These are phyloP conservation scores for Trifolium dubium DNA, from an alignment of 306 rosid species.

Conservation along the genomic window DNA sequence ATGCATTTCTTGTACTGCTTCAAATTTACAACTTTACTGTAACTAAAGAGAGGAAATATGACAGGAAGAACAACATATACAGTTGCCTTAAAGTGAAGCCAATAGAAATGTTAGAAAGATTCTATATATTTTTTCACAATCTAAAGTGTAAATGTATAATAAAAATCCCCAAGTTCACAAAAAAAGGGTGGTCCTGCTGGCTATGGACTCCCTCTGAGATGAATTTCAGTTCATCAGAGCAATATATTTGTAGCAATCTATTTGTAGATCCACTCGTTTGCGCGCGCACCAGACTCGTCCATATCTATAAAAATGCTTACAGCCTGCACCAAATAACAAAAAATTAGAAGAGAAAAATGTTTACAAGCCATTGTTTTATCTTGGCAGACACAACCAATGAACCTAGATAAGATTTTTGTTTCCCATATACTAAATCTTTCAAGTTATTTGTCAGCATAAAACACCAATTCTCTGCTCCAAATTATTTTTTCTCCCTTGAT, in stretches of 20 bases:
- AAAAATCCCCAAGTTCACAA: conserved; percentile 28
- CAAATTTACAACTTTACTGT: conserved; percentile 29
- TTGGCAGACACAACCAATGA: not conserved
- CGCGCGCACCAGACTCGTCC: conserved; percentile 91
- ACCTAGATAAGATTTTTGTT: too few relatives aligned
- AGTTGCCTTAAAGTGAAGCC: conserved; percentile 41
- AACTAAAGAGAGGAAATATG: conserved; percentile 7
- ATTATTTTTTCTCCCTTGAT: too few relatives aligned
- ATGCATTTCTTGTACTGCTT: conserved; percentile 27
- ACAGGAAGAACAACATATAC: conserved; percentile 29
- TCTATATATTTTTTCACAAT: conserved; percentile 28
- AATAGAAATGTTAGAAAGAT: conserved; percentile 36
- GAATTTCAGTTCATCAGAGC: conserved; percentile 33
- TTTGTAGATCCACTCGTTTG: conserved; percentile 95
- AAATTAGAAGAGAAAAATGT: not conserved
- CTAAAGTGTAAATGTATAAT: conserved; percentile 30
- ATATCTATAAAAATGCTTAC: conserved; percentile 96
- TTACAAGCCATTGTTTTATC: not conserved
- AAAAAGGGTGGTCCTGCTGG: conserved; percentile 33
- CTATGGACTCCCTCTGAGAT: conserved; percentile 15
- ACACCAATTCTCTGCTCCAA: too few relatives aligned
- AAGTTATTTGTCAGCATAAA: too few relatives aligned
- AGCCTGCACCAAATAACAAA: conserved; percentile 64
- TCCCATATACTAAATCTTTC: too few relatives aligned
- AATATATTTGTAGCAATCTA: conserved; percentile 70